Conservation (phyloP, 2,329 filamentous ascomycete genomes). For the Paecilomyces sp. region DNA sequence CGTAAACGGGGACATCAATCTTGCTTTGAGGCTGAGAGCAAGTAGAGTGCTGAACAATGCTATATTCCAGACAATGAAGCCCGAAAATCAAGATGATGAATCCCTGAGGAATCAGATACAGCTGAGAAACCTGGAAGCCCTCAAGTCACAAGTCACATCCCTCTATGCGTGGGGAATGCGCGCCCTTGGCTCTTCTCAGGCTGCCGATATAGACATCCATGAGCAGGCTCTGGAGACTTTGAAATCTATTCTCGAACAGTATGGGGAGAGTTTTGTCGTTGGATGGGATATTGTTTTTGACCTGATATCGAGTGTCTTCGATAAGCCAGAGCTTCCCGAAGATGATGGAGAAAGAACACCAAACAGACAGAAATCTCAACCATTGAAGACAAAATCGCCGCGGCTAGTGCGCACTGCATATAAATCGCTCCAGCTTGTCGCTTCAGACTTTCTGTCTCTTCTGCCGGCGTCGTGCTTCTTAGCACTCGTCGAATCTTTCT, state of each 20-base stretch:
- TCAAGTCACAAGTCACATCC: slow-evolving; percentile 54
- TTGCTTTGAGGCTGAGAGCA: slow-evolving; percentile 41
- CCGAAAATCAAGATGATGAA: slow-evolving; percentile 29
- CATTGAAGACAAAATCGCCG: slow-evolving; percentile 45
- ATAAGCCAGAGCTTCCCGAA: slow-evolving; percentile 35
- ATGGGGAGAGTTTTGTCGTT: slow-evolving; percentile 71
- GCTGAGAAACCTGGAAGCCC: slow-evolving; percentile 60
- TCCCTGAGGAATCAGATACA: slow-evolving; percentile 57
- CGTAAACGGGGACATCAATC: slow-evolving; percentile 28
- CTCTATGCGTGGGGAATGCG: slow-evolving; percentile 50
- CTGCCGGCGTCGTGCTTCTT: slow-evolving; percentile 65
- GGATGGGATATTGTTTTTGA: slow-evolving; percentile 85
- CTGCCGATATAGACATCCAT: slow-evolving; percentile 71
- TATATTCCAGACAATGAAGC: slow-evolving; percentile 36
- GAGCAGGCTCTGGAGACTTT: slow-evolving; percentile 71
- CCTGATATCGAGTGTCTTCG: slow-evolving; percentile 76
- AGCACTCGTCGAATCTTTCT: slow-evolving; percentile 77
- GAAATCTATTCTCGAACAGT: slow-evolving; percentile 77
- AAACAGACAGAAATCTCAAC: slow-evolving; percentile 3
- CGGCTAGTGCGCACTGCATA: slow-evolving; percentile 82
- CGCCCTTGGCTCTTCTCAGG: slow-evolving; percentile 50
- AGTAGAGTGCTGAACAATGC: slow-evolving; percentile 54
- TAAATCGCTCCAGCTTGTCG: slow-evolving; percentile 81
- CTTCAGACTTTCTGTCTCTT: slow-evolving; percentile 82
- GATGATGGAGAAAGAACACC: slow-evolving; percentile 14